Evolutionary conservation across 768 basidiomycete species (phyloP), one percentile per base, ranked within the genome.

Genomic region (Suillus clintonianus): DNA sequence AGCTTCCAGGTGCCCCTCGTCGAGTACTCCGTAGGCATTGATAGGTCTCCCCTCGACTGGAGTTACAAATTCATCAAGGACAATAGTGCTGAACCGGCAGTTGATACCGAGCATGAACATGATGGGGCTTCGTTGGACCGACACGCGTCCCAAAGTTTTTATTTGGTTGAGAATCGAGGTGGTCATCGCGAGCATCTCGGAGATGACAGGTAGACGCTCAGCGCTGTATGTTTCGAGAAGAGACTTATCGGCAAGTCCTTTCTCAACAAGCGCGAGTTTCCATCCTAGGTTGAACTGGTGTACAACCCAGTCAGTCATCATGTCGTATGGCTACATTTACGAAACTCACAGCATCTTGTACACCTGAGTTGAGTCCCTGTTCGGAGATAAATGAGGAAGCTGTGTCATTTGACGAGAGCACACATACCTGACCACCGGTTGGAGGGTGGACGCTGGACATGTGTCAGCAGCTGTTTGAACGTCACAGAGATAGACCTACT

Each of bases 101-200:
- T 86, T 86, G 50, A 86, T 76, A 9, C 83, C 84, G 41, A 85
- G 79, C 70, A 83, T 82, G 22, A 71, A 66, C 5, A 83, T 62
- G 2, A 69, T 67, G 19, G 69, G 68, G 3, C 59, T 59, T 34
- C 71, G 69, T 17, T 19, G 7, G 24, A 24, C 3, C 13, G 59
- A 15, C 11, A 37, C 2, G 8, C 11, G 10, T 37, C 37, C 37
- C 13, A 3, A 3, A 9, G 11, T 11, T 37, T 11, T 10, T 37
- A 11, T 11, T 10, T 37, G 10, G 8, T 37, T 11, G 37, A 10
- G 60, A 3, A 78, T 62, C 5, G 54, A 64, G 17, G 77, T 75
- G 24, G 79, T 77, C 32, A 69, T 62, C 48, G 74, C 60, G 42
- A 82, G 74, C 77, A 81, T 79, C 56, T 77, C 72, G 9, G 73